Conservation (phyloP, 2,329 filamentous ascomycete species). For the Monilinia laxa region DNA sequence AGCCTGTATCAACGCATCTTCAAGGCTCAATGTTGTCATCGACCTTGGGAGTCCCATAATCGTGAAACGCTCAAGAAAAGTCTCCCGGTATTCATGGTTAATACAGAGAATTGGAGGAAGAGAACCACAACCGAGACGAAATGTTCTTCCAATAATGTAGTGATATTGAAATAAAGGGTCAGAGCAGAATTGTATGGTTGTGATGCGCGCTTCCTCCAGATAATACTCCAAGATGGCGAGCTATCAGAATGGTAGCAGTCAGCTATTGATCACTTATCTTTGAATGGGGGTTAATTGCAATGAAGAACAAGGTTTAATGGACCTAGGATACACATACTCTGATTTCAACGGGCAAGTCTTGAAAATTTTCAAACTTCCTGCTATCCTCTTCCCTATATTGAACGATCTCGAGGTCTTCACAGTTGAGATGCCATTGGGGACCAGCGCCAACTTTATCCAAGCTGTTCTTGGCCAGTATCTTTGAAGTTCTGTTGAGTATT, state of each 20-base stretch:
- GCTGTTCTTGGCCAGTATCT: no score
- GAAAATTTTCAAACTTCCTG: not conserved
- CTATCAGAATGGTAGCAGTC: not conserved
- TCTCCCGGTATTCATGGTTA: conserved; percentile 8
- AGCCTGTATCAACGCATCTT: not conserved
- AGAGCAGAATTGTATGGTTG: not conserved
- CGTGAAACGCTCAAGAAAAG: not conserved
- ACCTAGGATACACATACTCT: not conserved
- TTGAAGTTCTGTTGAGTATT: not conserved
- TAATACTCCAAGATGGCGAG: not conserved
- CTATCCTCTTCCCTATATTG: not conserved
- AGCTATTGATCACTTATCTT: not conserved
- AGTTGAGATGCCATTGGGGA: not conserved
- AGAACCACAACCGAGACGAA: not conserved
- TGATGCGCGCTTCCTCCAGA: not conserved
- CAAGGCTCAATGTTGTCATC: not conserved
- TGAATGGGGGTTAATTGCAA: accelerated
- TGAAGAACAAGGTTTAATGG: accelerated
- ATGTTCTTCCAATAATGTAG: not conserved
- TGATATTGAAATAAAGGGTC: not conserved
- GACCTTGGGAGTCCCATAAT: not conserved
- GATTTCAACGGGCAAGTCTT: conserved; percentile 1
- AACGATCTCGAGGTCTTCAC: not conserved
- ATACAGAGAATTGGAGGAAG: not conserved
- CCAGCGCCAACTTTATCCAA: not conserved